Percentiles rank a stretch among this genome's conserved stretches.
Conservation (phyloP, 176 grass and related monocot genomes). For the Eleusine indica region DNA sequence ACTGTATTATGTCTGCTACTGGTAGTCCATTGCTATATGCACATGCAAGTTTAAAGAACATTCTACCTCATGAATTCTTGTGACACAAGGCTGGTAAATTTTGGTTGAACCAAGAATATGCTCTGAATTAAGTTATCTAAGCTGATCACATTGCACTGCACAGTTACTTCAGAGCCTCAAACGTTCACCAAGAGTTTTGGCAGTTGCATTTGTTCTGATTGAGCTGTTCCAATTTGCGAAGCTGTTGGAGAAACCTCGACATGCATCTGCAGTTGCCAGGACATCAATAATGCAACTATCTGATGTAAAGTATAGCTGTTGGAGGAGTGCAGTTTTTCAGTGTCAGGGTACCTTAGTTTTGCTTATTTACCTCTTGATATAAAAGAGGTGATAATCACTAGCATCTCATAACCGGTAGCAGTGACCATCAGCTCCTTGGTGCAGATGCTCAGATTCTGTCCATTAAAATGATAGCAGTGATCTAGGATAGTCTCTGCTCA, state of each 20-base stretch:
- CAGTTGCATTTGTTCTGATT: slow-evolving; percentile 36
- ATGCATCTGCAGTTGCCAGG: slow-evolving; percentile 28
- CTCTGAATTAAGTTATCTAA: slow-evolving; percentile 20
- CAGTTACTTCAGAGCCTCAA: slow-evolving; percentile 14
- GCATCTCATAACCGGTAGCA: slow-evolving; percentile 20
- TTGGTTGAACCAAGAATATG: slow-evolving; percentile 38
- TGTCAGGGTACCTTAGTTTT: slow-evolving; percentile 27
- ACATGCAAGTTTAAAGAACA: slow-evolving; percentile 39
- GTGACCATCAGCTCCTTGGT: slow-evolving; percentile 8
- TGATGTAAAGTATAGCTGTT: slow-evolving; percentile 35
- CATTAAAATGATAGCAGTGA: slow-evolving; percentile 31
- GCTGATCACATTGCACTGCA: slow-evolving; percentile 19
- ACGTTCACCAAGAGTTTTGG: slow-evolving; percentile 8
- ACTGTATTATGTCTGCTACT: slow-evolving; percentile 37
- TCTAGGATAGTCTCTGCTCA: slow-evolving; percentile 43
- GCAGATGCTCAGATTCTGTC: slow-evolving; percentile 6
- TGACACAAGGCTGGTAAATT: slow-evolving; percentile 25
- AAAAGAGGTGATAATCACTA: slow-evolving; percentile 16
- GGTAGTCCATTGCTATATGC: slow-evolving; percentile 21
- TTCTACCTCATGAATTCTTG: slow-evolving; percentile 22
- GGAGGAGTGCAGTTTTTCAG: slow-evolving; percentile 28
- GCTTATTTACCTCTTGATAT: slow-evolving; percentile 18
- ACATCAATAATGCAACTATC: slow-evolving; percentile 11
- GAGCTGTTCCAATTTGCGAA: slow-evolving; percentile 42
- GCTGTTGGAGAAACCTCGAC: slow-evolving; percentile 25